Evolutionary conservation across 139 green algal genomes (phyloP).

Genomic region (Picochlorum sp.): DNA sequence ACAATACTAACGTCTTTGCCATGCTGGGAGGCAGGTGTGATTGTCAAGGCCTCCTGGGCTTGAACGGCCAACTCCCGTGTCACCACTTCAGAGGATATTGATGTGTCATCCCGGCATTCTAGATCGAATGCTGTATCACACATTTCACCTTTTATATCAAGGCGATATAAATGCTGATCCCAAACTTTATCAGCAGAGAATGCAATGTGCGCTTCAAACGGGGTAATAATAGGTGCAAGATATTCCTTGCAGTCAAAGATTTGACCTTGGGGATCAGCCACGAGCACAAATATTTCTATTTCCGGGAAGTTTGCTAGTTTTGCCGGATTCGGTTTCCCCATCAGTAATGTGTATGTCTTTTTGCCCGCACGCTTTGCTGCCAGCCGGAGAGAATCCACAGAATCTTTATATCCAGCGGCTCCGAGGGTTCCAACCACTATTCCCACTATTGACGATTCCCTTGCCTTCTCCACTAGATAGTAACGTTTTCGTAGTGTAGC

Average conservation of each 20-base stretch:
- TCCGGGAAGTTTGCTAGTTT: constrained; percentile 98
- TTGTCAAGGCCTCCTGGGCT: constrained; percentile 1
- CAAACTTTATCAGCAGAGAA: constrained; percentile 22
- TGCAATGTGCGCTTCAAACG: constrained; percentile 72
- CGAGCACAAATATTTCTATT: constrained; percentile 47
- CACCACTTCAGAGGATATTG: neutral
- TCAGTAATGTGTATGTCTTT: constrained; percentile 78
- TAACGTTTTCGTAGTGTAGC: constrained; percentile 44
- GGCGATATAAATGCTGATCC: constrained; percentile 8
- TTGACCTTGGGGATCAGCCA: constrained; percentile 28
- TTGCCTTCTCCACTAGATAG: constrained; percentile 78
- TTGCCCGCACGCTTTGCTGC: constrained; percentile 57
- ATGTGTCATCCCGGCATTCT: neutral
- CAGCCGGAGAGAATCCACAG: constrained; percentile 30
- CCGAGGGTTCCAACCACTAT: constrained; percentile 75
- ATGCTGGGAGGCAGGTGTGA: constrained; percentile 8
- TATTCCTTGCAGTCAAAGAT: constrained; percentile 85
- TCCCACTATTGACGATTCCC: constrained; percentile 70
- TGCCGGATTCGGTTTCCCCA: constrained; percentile 81
- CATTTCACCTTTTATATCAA: constrained; percentile 24
- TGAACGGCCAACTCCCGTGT: constrained; percentile 10
- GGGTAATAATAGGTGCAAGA: constrained; percentile 81
- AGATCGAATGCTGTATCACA: neutral
- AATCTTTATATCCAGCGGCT: constrained; percentile 57
- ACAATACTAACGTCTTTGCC: constrained; percentile 16